phyloP scores from a whole-genome alignment of 2,329 filamentous ascomycete species.

The Alternaria atra region DNA sequence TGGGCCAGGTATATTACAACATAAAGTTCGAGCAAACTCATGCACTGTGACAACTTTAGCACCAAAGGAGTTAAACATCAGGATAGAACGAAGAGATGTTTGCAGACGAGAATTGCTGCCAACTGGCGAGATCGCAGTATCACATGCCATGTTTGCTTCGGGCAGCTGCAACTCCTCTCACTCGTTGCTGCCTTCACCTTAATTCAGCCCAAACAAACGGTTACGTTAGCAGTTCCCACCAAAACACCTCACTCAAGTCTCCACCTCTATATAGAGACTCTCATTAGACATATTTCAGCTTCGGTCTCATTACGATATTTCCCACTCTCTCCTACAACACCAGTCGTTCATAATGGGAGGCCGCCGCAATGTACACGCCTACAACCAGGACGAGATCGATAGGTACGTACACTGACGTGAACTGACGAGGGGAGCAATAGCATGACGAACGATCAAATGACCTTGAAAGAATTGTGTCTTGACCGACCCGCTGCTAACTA shows the following conservation, averaged over 20 bases:
- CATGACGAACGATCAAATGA: background rate
- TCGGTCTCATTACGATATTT: background rate
- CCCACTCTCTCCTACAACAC: background rate
- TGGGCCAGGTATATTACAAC: background rate
- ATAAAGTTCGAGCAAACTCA: background rate
- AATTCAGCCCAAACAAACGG: constrained; percentile 10
- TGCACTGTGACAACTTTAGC: background rate
- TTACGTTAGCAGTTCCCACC: background rate
- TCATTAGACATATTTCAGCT: background rate
- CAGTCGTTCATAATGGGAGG: constrained; percentile 5
- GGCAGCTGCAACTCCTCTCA: background rate
- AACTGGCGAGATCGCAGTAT: background rate
- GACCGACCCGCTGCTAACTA: background rate
- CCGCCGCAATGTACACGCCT: constrained; percentile 14
- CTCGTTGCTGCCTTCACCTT: constrained; percentile 16
- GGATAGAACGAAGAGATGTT: background rate
- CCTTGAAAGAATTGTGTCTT: accelerated
- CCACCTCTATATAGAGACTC: background rate
- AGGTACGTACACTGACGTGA: constrained; percentile 3
- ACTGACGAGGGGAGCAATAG: background rate
- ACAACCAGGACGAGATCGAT: constrained; percentile 23
- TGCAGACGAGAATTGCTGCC: background rate
- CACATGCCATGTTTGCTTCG: background rate
- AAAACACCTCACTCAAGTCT: background rate
- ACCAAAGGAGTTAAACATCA: background rate